Percentiles rank a stretch among this genome's conserved stretches.
phyloP scores from a whole-genome alignment of 148 eudicot species.

The Dianthus caryophyllus region DNA sequence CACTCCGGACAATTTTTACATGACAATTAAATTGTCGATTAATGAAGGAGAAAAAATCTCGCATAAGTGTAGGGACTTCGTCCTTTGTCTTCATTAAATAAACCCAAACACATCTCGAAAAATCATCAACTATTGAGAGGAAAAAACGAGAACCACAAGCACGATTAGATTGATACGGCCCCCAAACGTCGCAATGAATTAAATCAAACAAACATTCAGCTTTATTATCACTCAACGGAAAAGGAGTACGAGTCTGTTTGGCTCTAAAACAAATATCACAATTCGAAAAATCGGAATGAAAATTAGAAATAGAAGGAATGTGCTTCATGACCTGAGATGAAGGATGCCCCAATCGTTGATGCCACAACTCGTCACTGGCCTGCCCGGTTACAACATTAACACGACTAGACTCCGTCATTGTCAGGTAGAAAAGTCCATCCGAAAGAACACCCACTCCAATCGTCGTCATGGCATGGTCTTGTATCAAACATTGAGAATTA shows the following conservation, averaged over 20 bases:
- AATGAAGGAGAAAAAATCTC: not conserved
- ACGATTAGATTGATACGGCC: not conserved
- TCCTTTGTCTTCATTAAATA: too few species aligned
- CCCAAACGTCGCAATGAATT: not conserved
- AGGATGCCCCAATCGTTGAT: too few species aligned
- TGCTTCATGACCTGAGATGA: too few species aligned
- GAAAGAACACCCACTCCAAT: too few species aligned
- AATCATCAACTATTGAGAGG: not conserved
- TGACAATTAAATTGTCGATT: not conserved
- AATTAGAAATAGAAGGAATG: too few species aligned
- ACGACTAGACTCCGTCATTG: not conserved
- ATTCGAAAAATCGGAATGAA: too few species aligned
- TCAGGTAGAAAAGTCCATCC: not conserved
- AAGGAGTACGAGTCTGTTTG: not conserved
- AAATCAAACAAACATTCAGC: not conserved
- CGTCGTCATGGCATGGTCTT: not conserved
- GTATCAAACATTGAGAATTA: not conserved
- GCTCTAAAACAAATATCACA: not conserved
- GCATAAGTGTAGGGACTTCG: not conserved
- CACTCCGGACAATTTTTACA: not conserved
- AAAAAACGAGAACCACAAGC: not conserved
- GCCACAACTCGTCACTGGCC: too few species aligned
- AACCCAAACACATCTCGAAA: not conserved
- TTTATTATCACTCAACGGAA: not conserved
- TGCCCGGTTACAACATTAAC: too few species aligned